Conservation (phyloP, 2,329 filamentous ascomycete genomes). For the Bretziella fagacearum region DNA sequence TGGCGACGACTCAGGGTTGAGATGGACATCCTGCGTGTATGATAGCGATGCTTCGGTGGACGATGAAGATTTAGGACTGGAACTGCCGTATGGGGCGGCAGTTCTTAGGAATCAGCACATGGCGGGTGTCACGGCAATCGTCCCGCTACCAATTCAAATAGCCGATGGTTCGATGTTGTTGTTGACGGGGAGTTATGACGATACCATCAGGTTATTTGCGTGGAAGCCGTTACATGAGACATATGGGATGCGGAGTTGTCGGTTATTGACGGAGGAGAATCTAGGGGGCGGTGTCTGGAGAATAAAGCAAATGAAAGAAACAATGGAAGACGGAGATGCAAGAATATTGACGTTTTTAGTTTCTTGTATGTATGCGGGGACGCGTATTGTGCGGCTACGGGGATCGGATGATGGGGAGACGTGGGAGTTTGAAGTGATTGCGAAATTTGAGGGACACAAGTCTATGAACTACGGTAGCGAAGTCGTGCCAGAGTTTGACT, state of each 20-base stretch:
- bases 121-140: constrained; percentile 77
- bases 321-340: constrained; percentile 10
- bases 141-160: constrained; percentile 40
- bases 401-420: constrained; percentile 20
- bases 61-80: constrained; percentile 8
- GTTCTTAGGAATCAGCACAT: constrained; percentile 37
- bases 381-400: constrained; percentile 41
- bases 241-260: constrained; percentile 27
- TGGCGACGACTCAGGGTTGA: constrained; percentile 55
- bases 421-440: constrained; percentile 49
- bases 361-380: constrained; percentile 87
- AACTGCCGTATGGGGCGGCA: constrained; percentile 19
- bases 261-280: constrained; percentile 44
- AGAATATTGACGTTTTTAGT: constrained; percentile 41
- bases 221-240: constrained; percentile 27
- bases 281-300: constrained; percentile 80
- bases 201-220: constrained; percentile 53
- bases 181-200: constrained; percentile 84
- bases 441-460: constrained; percentile 64
- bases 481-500: constrained; percentile 28
- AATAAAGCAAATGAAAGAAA: constrained; percentile 40
- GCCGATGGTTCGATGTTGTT: constrained; percentile 38
- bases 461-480: constrained; percentile 94
- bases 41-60: constrained; percentile 12
- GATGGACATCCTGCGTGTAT: constrained; percentile 26